Conservation (phyloP, 768 basidiomycete genomes). For the Crucibulum laeve region DNA sequence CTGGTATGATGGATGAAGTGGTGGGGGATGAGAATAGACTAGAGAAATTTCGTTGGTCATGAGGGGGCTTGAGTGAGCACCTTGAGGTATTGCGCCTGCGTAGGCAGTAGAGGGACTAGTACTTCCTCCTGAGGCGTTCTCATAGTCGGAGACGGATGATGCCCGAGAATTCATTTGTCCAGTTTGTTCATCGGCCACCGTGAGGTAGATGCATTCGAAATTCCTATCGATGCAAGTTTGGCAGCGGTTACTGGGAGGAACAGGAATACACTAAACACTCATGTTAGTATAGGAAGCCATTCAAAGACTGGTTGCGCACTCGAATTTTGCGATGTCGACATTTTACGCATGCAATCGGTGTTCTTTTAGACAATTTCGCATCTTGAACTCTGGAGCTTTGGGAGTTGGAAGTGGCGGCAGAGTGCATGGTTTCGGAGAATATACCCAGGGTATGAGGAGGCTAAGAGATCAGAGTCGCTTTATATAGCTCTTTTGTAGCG, state of each 20-base stretch:
- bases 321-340: conserved; percentile 56
- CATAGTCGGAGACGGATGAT: not conserved
- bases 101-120: too few species aligned
- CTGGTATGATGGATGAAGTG: too few species aligned
- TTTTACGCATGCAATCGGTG: conserved; percentile 47
- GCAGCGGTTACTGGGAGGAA: not conserved
- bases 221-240: not conserved
- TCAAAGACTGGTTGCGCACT: conserved; percentile 22
- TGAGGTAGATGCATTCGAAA: not conserved
- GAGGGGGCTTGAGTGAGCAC: too few species aligned
- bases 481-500: too few species aligned
- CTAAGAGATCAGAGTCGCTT: too few species aligned
- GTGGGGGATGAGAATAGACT: too few species aligned
- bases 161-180: not conserved
- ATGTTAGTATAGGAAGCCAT: not conserved
- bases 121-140: too few species aligned
- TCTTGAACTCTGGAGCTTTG: not conserved
- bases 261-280: not conserved
- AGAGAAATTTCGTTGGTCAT: too few species aligned
- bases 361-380: conserved; percentile 22
- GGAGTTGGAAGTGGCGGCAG: not conserved
- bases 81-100: too few species aligned
- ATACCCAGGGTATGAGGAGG: too few species aligned
- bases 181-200: not conserved
- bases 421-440: too few species aligned